Base-by-base conservation (phyloP, 2,329 filamentous ascomycete species). In the Trichophyton schoenleinii region DNA sequence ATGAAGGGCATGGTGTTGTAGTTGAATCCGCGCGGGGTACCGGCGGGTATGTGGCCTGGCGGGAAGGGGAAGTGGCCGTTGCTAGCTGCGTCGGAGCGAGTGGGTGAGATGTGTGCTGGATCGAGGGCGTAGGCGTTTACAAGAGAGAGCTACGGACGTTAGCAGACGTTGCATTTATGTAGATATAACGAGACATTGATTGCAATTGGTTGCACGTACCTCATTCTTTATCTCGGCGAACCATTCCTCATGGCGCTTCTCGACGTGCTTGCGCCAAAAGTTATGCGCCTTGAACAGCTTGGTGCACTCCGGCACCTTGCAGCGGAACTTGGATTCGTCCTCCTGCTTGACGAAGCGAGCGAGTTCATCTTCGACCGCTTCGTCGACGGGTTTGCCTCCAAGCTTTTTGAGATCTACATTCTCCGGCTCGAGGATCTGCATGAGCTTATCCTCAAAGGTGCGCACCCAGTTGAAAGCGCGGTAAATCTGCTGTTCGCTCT, bases 401-500 rank as follows among this genome's bases (percentile, higher is more conserved):
- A 97, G 82, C 76, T 96, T 97, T 72, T 86, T 86, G 48, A 97
- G 79, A 70, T 97, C 91, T 25, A 88, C 88, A 58, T 86, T 85
- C 60, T 94, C 89, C 0, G 94, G 94, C 66, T 97, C 92, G 13
- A 99, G 80, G 55, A 97, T 88, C 72, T 96, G 91, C 71, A 89
- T 79, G 59, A 99, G 82, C 77, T 99, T 99, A 70, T 99, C 94
- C 71, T 99, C 94, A 69, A 96, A 99, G 0, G 94, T 97, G 78
- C 88, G 95, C 63, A 99, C 95, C 94, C 95, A 99, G 70, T 97
- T 99, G 77, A 91, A 97, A 0, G 94, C 94, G 62, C 91, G 87
- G 69, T 95, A 88, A 13, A 97, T 83, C 71, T 97, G 94, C 72
- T 95, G 90, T 69, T 96, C 91, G 3, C 86, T 85, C 77, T 95